phyloP scores from a whole-genome alignment of 345 rosid species.

The Lepidium aucheri region DNA sequence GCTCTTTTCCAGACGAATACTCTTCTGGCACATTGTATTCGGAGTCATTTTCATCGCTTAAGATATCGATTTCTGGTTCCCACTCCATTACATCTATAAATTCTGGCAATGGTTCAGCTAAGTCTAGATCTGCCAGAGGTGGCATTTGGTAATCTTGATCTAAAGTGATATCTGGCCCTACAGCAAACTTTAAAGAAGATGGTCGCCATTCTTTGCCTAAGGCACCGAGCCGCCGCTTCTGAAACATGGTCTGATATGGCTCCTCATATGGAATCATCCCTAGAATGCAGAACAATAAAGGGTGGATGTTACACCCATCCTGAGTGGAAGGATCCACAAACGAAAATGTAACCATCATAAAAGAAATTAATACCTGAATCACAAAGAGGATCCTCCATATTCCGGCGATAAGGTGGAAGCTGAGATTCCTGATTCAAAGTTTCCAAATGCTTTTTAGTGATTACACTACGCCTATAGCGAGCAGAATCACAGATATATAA shows the following conservation, averaged over 20 bases:
- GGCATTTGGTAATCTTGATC: constrained; percentile 78
- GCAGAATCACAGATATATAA: background rate
- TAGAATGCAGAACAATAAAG: constrained; percentile 29
- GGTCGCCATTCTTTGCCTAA: constrained; percentile 91
- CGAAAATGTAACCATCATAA: background rate
- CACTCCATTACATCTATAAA: constrained; percentile 80
- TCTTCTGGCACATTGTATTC: constrained; percentile 90
- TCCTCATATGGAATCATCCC: constrained; percentile 94
- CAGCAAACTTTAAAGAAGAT: constrained; percentile 57
- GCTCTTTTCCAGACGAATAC: constrained; percentile 61
- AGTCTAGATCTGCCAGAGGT: constrained; percentile 84
- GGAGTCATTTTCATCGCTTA: constrained; percentile 87
- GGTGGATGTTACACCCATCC: constrained; percentile 1
- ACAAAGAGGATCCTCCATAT: constrained; percentile 97
- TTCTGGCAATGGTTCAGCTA: constrained; percentile 74
- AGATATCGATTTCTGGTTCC: constrained; percentile 80
- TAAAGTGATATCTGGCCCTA: constrained; percentile 84
- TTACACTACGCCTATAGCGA: background rate
- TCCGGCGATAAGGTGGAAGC: constrained; percentile 74
- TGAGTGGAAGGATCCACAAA: constrained; percentile 8
- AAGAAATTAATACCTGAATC: constrained; percentile 66
- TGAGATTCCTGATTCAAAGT: constrained; percentile 84
- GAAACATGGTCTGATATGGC: constrained; percentile 96
- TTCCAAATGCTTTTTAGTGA: constrained; percentile 11
- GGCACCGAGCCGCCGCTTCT: constrained; percentile 84